Conservation (phyloP, 2,329 filamentous ascomycete genomes). For the Aspergillus brasiliensis region DNA sequence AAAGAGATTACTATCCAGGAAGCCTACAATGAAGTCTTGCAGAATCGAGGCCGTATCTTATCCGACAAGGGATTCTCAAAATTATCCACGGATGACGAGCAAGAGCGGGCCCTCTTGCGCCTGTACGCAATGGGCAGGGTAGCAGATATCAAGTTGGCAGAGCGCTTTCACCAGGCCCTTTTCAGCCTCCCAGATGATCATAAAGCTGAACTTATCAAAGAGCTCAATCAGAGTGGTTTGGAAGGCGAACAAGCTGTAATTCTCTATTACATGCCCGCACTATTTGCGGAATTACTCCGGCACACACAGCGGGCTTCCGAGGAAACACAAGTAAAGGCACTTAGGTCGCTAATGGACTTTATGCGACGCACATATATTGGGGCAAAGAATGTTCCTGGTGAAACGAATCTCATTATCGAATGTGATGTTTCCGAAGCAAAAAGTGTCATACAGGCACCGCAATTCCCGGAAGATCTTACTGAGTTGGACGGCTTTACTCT, state of each 20-base stretch:
- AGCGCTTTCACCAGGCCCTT: constrained; percentile 5
- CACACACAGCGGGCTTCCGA: not conserved
- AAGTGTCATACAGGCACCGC: not conserved
- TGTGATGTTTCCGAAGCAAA: constrained; percentile 6
- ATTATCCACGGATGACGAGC: not conserved
- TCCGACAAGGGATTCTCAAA: not conserved
- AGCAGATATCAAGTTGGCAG: constrained; percentile 1
- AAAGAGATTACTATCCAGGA: not conserved
- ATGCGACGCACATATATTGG: constrained; percentile 6
- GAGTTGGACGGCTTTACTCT: not conserved
- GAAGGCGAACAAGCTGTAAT: constrained; percentile 4
- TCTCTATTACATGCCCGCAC: constrained; percentile 12
- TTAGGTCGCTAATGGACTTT: constrained; percentile 5
- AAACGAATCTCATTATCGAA: not conserved
- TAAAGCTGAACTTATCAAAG: not conserved
- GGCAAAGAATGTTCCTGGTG: not conserved
- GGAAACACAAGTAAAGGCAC: not conserved
- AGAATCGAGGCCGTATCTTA: constrained; percentile 2
- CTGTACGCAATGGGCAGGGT: constrained; percentile 10
- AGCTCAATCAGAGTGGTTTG: not conserved
- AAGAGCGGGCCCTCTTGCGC: constrained; percentile 8
- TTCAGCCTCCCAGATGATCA: not conserved
- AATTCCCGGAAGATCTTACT: not conserved
- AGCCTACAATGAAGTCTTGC: constrained; percentile 4
- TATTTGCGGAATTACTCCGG: constrained; percentile 5